Base-by-base conservation (phyloP, 306 rosid species). In the Pachyrhizus erosus region DNA sequence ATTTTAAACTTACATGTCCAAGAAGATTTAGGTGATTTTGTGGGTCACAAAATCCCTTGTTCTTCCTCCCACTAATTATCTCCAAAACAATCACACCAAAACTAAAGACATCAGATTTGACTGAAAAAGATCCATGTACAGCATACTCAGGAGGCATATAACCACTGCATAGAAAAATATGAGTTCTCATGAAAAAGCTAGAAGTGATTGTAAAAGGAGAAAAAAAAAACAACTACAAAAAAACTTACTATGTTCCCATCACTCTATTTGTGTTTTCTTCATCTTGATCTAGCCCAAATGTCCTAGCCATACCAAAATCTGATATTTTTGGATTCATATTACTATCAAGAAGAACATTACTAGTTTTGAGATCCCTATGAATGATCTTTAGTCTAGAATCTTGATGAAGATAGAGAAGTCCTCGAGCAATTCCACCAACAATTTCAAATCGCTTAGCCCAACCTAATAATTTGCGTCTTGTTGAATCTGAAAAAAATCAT, bases 121-220 rank as follows among this genome's bases (percentile, higher is more conserved):
- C 34, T 4, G 87, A 89, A 55, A 81, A 89, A 1, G 69, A 65
- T 8, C 93, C 93, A 74, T 67, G 74, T 14, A 76, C 73, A 20
- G 82, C 84, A 40, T 89, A 89, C 9, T 87, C 86, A 0, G 91
- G 89, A 45, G 92, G 81, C 92, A 90, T 90, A 11, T 87, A 90
- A 27, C 90, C 88, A 37, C 92, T 88, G 72, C 5, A 33, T 34
- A 77, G 9, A 2, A 42, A 37, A 2, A 12, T 6, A 49, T 2
- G 26, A 33, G 14, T 31, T n/a, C 85, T 39, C 21, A 57, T 5
- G 77, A 74, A 31, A 31, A 37, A 76, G 12, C 21, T 15, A 40
- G 12, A 61, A 62, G 0, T 0, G 0, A 2, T 9, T n/a, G 2
- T 3, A 17, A 0, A 76, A 11, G 8, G 3, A 1, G 3, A 5